phyloP scores from a whole-genome alignment of 805 yeast species.

The Metschnikowia chrysomelidarum region DNA sequence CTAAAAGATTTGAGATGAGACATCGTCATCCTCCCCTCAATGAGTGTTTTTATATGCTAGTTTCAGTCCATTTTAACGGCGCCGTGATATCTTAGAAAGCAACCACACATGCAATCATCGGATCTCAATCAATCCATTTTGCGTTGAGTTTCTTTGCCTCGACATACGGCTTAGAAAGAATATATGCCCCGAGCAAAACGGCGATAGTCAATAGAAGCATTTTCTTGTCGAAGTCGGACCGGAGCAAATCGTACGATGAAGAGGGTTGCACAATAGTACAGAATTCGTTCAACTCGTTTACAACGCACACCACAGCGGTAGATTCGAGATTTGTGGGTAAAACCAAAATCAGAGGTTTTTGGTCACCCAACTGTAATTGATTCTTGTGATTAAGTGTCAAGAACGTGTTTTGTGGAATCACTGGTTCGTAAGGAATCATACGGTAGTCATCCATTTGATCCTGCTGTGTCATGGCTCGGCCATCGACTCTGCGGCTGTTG shows the following conservation, averaged over 20 bases:
- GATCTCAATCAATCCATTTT: constrained; percentile 45
- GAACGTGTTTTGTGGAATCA: constrained; percentile 38
- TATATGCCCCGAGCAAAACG: constrained; percentile 45
- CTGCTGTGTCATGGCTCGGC: constrained; percentile 46
- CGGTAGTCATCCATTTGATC: constrained; percentile 58
- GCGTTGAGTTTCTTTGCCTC: constrained; percentile 49
- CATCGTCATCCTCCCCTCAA: no score
- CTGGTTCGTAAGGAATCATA: constrained; percentile 63
- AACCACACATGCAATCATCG: neutral
- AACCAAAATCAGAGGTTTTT: constrained; percentile 24
- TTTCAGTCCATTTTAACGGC: constrained; percentile 3
- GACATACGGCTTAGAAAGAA: constrained; percentile 58
- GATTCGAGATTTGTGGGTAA: constrained; percentile 71
- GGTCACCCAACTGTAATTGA: constrained; percentile 21
- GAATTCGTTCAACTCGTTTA: constrained; percentile 63
- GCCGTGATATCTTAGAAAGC: no score
- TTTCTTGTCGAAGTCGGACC: constrained; percentile 61
- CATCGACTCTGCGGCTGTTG: constrained; percentile 67
- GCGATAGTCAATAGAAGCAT: constrained; percentile 61
- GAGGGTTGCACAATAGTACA: constrained; percentile 81
- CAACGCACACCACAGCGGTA: constrained; percentile 65
- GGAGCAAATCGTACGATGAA: constrained; percentile 74
- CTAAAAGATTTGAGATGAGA: no score
- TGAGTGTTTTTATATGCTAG: neutral
- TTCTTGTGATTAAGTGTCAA: constrained; percentile 38